Evolutionary conservation across 371 early-diverging fungal species (phyloP).

Genomic region (Amoeboaphelidium protococcarum): DNA sequence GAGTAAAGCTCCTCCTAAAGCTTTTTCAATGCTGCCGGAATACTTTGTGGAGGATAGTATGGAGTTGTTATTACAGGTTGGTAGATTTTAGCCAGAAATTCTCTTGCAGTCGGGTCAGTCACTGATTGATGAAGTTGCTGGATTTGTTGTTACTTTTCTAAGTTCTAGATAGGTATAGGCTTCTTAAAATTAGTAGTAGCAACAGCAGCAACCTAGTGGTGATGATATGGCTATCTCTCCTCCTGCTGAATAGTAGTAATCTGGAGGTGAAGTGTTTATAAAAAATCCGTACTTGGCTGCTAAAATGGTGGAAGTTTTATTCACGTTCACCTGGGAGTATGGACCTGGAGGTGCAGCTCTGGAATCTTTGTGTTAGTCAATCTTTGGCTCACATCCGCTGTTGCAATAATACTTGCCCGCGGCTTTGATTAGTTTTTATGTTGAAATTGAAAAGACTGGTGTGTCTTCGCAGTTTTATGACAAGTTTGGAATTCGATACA

Average conservation of each 20-base stretch:
- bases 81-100: constrained; percentile 6
- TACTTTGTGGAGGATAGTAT: constrained; percentile 69
- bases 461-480: constrained; percentile 79
- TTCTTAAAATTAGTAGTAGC: constrained; percentile 8
- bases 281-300: constrained; percentile 84
- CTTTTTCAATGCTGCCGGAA: constrained; percentile 46
- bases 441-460: constrained; percentile 84
- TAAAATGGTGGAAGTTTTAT: constrained; percentile 62
- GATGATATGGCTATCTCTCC: constrained; percentile 34
- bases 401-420: constrained; percentile 41
- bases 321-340: constrained; percentile 4
- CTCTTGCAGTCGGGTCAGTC: constrained; percentile 21
- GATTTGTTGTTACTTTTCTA: constrained; percentile 3
- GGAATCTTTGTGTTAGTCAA: too few species aligned
- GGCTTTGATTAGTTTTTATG: constrained; percentile 62
- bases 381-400: constrained; percentile 41
- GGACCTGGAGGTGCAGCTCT: background rate
- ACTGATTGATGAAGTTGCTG: constrained; percentile 7
- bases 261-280: constrained; percentile 39
- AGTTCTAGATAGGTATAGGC: background rate
- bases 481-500: constrained; percentile 88
- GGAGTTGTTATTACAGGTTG: constrained; percentile 16
- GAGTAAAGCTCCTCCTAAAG: constrained; percentile 14
- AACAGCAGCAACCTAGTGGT: constrained; percentile 29
- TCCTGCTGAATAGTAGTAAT: constrained; percentile 44